Percentiles rank a stretch among this genome's conserved stretches.
Conservation (phyloP, 805 yeast species). For the Ogataea nitratoaversa region DNA sequence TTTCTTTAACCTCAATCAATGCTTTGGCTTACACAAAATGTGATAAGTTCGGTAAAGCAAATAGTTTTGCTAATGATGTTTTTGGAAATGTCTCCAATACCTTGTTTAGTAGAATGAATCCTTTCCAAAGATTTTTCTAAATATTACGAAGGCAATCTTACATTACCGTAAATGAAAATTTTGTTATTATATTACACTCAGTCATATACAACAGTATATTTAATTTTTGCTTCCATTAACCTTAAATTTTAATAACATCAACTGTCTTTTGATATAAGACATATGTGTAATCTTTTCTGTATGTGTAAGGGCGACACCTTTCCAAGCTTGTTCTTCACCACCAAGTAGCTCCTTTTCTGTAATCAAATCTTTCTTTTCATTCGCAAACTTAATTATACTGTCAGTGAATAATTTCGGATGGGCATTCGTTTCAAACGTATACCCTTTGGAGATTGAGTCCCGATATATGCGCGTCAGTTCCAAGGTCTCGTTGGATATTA, state of each 20-base stretch:
- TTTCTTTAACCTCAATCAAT: slow-evolving; percentile 72
- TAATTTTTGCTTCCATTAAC: neutral
- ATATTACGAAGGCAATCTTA: neutral
- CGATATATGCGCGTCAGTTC: slow-evolving; percentile 30
- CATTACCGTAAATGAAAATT: too few relatives aligned
- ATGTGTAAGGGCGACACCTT: slow-evolving; percentile 19
- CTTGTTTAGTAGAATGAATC: slow-evolving; percentile 42
- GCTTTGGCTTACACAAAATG: slow-evolving; percentile 88
- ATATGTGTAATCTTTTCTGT: slow-evolving; percentile 31
- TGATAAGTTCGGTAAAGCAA: slow-evolving; percentile 87
- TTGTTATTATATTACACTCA: too few relatives aligned
- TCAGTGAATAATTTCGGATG: slow-evolving; percentile 11
- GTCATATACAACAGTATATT: too few relatives aligned
- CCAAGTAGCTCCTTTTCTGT: slow-evolving; percentile 31
- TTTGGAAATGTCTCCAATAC: slow-evolving; percentile 48
- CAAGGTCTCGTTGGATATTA: slow-evolving; percentile 50
- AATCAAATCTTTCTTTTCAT: slow-evolving; percentile 8
- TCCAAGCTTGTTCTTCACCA: slow-evolving; percentile 27
- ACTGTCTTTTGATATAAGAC: slow-evolving; percentile 24
- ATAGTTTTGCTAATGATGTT: slow-evolving; percentile 54
- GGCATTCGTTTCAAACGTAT: slow-evolving; percentile 21
- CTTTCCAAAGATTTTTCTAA: slow-evolving; percentile 20
- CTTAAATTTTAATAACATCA: slow-evolving; percentile 5
- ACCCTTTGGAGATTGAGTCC: slow-evolving; percentile 31
- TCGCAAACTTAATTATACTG: slow-evolving; percentile 18